Evolutionary conservation across 2,329 filamentous ascomycete genomes (phyloP).

Genomic region (Pseudogymnoascus verrucosus): DNA sequence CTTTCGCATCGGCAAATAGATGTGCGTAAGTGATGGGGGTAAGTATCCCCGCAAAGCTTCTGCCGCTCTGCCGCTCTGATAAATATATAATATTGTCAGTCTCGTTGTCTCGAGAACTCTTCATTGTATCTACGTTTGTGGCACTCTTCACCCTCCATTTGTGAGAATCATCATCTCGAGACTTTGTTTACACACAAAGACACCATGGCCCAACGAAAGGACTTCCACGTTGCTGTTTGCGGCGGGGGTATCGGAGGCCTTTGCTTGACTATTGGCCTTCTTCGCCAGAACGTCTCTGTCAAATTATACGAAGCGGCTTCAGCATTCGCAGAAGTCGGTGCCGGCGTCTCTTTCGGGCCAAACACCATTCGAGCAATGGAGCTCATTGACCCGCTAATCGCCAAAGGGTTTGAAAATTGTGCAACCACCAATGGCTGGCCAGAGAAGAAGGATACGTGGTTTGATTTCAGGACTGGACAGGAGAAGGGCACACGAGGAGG

Average conservation of each 20-base stretch:
- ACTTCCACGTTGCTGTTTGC: conserved; percentile 26
- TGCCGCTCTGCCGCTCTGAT: not conserved
- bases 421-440: conserved; percentile 21
- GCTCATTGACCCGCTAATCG: conserved; percentile 23
- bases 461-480: conserved; percentile 22
- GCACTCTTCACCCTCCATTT: not conserved
- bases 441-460: conserved; percentile 22
- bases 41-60: not conserved
- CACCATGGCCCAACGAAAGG: conserved; percentile 12
- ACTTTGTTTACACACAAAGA: not conserved
- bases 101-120: not conserved
- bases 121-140: not conserved
- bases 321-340: conserved; percentile 27
- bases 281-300: conserved; percentile 23
- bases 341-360: conserved; percentile 26
- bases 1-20: not conserved
- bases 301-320: conserved; percentile 25
- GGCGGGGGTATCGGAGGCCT: conserved; percentile 27
- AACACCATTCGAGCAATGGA: conserved; percentile 25
- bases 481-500: not conserved
- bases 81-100: not conserved
- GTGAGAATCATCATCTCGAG: not conserved
- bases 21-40: not conserved
- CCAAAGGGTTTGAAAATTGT: conserved; percentile 19
- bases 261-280: conserved; percentile 23